Percentiles rank a stretch among this genome's conserved stretches.
Evolutionary conservation across 225 moss, liverwort and hornwort species (phyloP).

Genomic region (Neckera pumila): DNA sequence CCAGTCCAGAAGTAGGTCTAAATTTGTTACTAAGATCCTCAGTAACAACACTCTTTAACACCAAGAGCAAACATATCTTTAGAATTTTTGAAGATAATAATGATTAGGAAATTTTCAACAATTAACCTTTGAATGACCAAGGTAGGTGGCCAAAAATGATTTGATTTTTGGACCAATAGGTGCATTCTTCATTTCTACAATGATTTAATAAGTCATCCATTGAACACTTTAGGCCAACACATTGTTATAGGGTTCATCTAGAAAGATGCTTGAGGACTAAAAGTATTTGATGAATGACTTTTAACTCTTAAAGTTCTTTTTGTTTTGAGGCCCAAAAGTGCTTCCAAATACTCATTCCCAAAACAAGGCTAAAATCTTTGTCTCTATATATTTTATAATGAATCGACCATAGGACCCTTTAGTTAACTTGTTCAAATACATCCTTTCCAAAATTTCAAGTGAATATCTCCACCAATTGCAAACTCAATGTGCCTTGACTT

Average conservation of each 20-base stretch:
- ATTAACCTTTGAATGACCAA: neutral
- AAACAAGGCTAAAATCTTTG: neutral
- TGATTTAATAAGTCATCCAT: neutral
- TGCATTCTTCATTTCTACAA: neutral
- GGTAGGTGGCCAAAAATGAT: neutral
- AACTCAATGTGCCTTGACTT: neutral
- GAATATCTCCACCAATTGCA: neutral
- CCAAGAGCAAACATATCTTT: too few relatives aligned
- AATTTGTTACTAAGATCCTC: too few relatives aligned
- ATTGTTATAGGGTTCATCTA: accelerated
- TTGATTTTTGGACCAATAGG: neutral
- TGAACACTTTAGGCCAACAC: accelerated
- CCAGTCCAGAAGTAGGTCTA: too few relatives aligned
- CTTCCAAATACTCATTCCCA: neutral
- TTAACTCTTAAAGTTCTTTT: neutral
- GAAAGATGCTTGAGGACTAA: accelerated
- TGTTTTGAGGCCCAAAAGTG: neutral
- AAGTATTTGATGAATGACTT: accelerated
- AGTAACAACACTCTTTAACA: too few relatives aligned
- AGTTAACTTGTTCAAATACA: neutral
- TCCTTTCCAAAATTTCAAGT: too few relatives aligned
- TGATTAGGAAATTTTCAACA: neutral
- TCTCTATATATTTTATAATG: neutral
- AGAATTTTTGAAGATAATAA: neutral
- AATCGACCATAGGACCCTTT: neutral